Evolutionary conservation across 192 early-diverging fungal species (phyloP).

Genomic region (Umbelopsis sp.): DNA sequence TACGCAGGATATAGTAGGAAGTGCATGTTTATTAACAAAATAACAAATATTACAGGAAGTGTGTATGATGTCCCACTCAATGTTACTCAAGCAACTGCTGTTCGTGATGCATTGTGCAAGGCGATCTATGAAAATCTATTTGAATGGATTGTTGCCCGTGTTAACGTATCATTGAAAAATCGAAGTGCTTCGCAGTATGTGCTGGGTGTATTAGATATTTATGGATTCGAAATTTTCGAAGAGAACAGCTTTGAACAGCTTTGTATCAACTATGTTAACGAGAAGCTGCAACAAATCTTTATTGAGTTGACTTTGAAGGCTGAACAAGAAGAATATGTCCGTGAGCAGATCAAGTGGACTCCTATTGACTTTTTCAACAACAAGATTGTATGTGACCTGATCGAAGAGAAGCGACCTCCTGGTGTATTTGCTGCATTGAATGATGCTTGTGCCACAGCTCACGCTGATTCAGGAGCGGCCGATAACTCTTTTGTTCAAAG

Average conservation of each 20-base stretch:
- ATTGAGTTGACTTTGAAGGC: slow-evolving; percentile 98
- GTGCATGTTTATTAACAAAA: not conserved
- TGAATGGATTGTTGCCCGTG: slow-evolving; percentile 96
- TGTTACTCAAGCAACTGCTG: slow-evolving; percentile 81
- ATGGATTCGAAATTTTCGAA: slow-evolving; percentile 96
- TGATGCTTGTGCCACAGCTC: slow-evolving; percentile 97
- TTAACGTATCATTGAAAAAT: slow-evolving; percentile 85
- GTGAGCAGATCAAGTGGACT: slow-evolving; percentile 97
- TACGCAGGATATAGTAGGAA: not conserved
- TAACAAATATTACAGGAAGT: slow-evolving; percentile 34
- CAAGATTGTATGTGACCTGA: slow-evolving; percentile 98
- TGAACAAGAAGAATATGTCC: slow-evolving; percentile 98
- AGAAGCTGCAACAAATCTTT: slow-evolving; percentile 97
- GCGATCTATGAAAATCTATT: slow-evolving; percentile 93
- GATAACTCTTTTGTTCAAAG: slow-evolving; percentile 75
- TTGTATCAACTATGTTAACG: slow-evolving; percentile 99
- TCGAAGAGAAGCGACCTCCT: slow-evolving; percentile 95
- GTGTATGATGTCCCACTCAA: slow-evolving; percentile 91
- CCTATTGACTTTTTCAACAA: slow-evolving; percentile 99
- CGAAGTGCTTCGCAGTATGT: slow-evolving; percentile 61
- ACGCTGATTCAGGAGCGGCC: slow-evolving; percentile 84
- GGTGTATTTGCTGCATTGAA: slow-evolving; percentile 93
- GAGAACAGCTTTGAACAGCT: slow-evolving; percentile 98
- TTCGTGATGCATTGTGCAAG: slow-evolving; percentile 93
- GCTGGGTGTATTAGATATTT: slow-evolving; percentile 97